Base-by-base conservation (phyloP, 2,329 filamentous ascomycete species). In the Sphaerostilbella broomeana region DNA sequence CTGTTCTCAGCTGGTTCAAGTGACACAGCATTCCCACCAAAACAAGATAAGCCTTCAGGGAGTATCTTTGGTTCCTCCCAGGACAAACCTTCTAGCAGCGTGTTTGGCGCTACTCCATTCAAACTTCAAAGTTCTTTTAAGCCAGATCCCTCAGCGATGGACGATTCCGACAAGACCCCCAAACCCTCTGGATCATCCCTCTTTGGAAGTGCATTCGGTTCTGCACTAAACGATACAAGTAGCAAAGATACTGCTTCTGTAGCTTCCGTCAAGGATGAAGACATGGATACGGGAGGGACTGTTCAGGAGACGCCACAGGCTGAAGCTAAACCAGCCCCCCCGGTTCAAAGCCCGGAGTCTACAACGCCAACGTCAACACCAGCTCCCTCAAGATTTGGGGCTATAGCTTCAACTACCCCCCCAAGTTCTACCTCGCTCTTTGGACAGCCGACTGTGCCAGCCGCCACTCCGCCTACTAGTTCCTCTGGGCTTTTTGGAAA, bases 91-190 rank as follows among this genome's bases (percentile, higher is more conserved):
- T 27, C 40, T 3, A 58, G 51, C 56, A 51, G 40, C 35, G 56
- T 45, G 6, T 72, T 76, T 51, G 70, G 67, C 18, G 69, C 69
- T n/a, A 61, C 65, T 12, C 71, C 75, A 1, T 86, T 86, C 62
- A 81, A 83, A 49, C 65, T 86, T 12, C 72, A 73, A 26, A 80
- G 77, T 20, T 79, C 75, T 2, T 87, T 86, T 62, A 77, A 79
- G 51, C 69, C 71, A 7, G 81, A 85, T 47, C 70, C 74, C 5
- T 69, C 70, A 30, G 68, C 74, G 1, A 78, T 77, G 42, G 72
- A 83, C 17, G 76, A 81, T 42, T 61, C 70, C 24, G 67, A 72
- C 7, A 74, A 73, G 45, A 63, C 72, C 12, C 56, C 59, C 16
- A 57, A 59, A n/a, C 22, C 51, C 9, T 37, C 50, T n/a, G 65